These are phyloP conservation scores for Stephanodiscus triporus DNA, from an alignment of 108 stramenopile species.

Conservation along the genomic window DNA sequence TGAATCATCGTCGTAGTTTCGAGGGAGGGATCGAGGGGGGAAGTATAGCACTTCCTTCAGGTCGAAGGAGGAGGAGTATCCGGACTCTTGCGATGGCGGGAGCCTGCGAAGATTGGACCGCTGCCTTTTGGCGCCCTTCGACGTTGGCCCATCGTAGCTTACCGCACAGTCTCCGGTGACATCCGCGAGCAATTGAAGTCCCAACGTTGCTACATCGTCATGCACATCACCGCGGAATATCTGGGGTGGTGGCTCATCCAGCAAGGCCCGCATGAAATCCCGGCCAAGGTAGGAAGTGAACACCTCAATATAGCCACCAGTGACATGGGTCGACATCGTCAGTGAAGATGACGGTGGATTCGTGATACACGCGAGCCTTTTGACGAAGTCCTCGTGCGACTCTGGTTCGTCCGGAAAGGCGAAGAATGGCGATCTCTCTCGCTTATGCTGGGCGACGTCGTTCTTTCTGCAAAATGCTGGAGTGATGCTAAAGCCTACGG, in stretches of 20 bases:
- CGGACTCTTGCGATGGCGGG: constrained; percentile 57
- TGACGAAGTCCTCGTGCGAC: constrained; percentile 68
- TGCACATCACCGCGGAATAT: constrained; percentile 3
- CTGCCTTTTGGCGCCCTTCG: constrained; percentile 36
- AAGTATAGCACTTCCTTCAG: constrained; percentile 79
- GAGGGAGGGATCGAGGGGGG: constrained; percentile 58
- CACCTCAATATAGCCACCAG: constrained; percentile 29
- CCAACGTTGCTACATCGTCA: constrained; percentile 33
- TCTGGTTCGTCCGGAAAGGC: constrained; percentile 51
- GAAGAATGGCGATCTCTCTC: constrained; percentile 55
- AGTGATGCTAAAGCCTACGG: constrained; percentile 70
- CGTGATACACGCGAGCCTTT: constrained; percentile 25
- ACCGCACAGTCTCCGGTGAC: constrained; percentile 78
- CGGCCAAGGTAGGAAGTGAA: constrained; percentile 64
- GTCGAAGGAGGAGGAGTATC: constrained; percentile 68
- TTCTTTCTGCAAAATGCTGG: constrained; percentile 43
- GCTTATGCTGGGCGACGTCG: constrained; percentile 14
- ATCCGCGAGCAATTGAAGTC: constrained; percentile 70
- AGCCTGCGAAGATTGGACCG: constrained; percentile 76
- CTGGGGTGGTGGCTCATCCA: constrained; percentile 54
- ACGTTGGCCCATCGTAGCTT: constrained; percentile 41
- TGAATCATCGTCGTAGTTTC: constrained; percentile 57
- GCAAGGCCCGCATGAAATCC: constrained; percentile 76
- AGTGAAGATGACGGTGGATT: background rate
- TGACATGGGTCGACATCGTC: background rate